These are phyloP conservation scores for Cytospora piceicola DNA, from an alignment of 2,329 filamentous ascomycete genomes.

Conservation along the genomic window DNA sequence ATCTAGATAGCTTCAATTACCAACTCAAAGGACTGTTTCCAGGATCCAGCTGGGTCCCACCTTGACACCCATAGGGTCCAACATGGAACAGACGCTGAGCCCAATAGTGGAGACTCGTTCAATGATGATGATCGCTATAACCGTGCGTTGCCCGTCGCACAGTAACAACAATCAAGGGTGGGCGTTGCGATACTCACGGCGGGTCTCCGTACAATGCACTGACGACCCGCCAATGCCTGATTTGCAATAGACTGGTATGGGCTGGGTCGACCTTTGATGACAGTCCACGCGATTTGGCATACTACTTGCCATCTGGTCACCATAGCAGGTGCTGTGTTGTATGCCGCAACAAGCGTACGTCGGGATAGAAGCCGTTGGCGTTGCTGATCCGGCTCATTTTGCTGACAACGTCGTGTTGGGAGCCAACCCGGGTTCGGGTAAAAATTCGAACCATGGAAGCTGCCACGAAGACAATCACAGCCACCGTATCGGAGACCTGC, in stretches of 20 bases:
- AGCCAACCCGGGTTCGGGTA: neutral
- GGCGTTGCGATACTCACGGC: neutral
- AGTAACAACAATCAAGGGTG: neutral
- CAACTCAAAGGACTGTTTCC: neutral
- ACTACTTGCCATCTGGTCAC: neutral
- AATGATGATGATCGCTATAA: neutral
- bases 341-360: neutral
- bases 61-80: too few species aligned
- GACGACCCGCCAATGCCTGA: neutral
- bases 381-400: neutral
- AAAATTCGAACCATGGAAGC: neutral
- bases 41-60: too few species aligned
- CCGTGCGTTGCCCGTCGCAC: neutral
- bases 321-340: neutral
- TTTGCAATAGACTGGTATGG: too few species aligned
- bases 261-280: neutral
- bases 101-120: neutral
- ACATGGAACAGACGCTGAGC: neutral
- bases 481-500: neutral
- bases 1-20: neutral
- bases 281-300: neutral
- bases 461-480: neutral
- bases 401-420: neutral
- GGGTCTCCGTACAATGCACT: neutral
- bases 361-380: neutral